phyloP scores from a whole-genome alignment of 805 yeast species.

The Saccharomycopsis amapae region DNA sequence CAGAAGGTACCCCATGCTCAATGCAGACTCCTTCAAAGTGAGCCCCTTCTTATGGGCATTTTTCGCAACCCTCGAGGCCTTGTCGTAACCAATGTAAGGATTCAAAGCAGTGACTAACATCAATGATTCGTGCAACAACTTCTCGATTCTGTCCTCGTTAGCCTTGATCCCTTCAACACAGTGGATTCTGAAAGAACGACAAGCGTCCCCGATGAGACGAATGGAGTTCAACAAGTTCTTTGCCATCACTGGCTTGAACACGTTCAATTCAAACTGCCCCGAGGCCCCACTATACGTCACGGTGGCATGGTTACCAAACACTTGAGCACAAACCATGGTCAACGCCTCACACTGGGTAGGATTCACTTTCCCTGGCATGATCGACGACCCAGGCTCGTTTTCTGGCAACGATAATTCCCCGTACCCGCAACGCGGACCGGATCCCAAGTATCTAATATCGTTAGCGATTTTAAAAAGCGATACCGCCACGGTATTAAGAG shows the following conservation, averaged over 20 bases:
- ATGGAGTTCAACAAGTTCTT: slow-evolving; percentile 81
- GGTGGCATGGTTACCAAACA: slow-evolving; percentile 91
- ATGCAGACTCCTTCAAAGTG: slow-evolving; percentile 88
- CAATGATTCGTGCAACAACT: slow-evolving; percentile 84
- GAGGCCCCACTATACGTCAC: slow-evolving; percentile 97
- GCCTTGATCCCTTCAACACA: slow-evolving; percentile 94
- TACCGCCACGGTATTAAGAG: slow-evolving; percentile 88
- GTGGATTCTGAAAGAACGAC: slow-evolving; percentile 80
- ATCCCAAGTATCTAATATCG: slow-evolving; percentile 95
- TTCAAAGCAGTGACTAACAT: slow-evolving; percentile 98
- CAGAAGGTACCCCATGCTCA: slow-evolving; percentile 78
- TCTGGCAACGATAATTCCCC: slow-evolving; percentile 94
- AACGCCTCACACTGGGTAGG: slow-evolving; percentile 99
- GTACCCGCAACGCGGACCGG: slow-evolving; percentile 99
- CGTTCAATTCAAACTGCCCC: slow-evolving; percentile 97
- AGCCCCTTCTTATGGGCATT: slow-evolving; percentile 97
- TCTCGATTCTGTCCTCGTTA: slow-evolving; percentile 77
- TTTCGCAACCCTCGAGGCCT: slow-evolving; percentile 96
- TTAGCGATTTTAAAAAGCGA: slow-evolving; percentile 94
- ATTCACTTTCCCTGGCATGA: slow-evolving; percentile 99
- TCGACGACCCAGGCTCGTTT: slow-evolving; percentile 98
- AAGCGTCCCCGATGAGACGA: slow-evolving; percentile 83
- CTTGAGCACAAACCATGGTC: slow-evolving; percentile 97
- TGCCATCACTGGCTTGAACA: slow-evolving; percentile 93
- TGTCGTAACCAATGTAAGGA: slow-evolving; percentile 97